phyloP scores from a whole-genome alignment of 2,329 filamentous ascomycete genomes.

The Metarhizium humberi region DNA sequence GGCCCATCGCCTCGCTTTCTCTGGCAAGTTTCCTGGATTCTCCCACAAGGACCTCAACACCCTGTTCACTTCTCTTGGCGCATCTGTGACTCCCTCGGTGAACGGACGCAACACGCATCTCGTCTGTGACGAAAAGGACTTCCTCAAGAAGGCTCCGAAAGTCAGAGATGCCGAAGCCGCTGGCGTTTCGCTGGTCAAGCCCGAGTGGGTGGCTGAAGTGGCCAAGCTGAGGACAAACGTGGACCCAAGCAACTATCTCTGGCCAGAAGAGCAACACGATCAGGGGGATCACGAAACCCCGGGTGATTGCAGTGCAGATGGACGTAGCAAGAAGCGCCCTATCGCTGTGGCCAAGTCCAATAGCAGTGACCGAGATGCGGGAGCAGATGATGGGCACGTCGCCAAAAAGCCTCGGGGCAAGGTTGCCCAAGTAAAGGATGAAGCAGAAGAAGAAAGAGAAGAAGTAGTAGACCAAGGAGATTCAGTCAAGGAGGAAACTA shows the following conservation, averaged over 20 bases:
- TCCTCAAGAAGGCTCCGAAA: slow-evolving; percentile 39
- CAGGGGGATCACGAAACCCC: slow-evolving; percentile 2
- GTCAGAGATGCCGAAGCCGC: slow-evolving; percentile 37
- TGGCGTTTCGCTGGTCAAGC: slow-evolving; percentile 43
- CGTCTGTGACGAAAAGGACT: slow-evolving; percentile 45
- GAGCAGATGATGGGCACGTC: slow-evolving; percentile 10
- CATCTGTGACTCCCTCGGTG: slow-evolving; percentile 34
- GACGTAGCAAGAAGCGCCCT: slow-evolving; percentile 17
- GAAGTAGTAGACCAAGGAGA: slow-evolving; percentile 6
- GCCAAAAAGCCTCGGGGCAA: slow-evolving; percentile 20
- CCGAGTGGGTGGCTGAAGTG: slow-evolving; percentile 56
- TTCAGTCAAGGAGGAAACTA: slow-evolving; percentile 20
- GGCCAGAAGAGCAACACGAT: slow-evolving; percentile 6
- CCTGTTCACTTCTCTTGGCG: slow-evolving; percentile 40
- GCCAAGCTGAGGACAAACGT: slow-evolving; percentile 20
- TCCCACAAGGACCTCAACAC: slow-evolving; percentile 36
- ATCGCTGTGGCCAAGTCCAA: slow-evolving; percentile 12
- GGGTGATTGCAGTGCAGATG: slow-evolving; percentile 12
- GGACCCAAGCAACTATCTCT: slow-evolving; percentile 16
- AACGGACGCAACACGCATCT: slow-evolving; percentile 45
- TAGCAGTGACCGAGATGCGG: slow-evolving; percentile 11
- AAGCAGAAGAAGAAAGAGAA: slow-evolving; percentile 32
- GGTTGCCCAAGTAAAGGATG: slow-evolving; percentile 20
- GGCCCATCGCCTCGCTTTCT: slow-evolving; percentile 44
- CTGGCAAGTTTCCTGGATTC: slow-evolving; percentile 52